Evolutionary conservation across 257 asterid genomes (phyloP).

Genomic region (Nicotiana tabacum): DNA sequence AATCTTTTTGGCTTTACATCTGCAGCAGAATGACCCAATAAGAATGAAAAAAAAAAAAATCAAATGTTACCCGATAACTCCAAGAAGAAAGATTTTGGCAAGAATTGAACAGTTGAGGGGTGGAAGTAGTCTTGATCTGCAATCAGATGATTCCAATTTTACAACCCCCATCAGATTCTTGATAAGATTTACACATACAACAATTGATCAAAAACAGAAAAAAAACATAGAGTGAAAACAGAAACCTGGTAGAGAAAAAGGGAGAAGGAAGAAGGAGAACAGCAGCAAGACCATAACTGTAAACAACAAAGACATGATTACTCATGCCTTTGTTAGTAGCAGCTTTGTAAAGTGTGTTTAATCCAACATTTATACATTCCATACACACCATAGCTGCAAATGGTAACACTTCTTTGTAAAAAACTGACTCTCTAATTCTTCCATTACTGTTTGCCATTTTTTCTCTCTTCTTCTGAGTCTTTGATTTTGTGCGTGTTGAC

Average conservation of each 20-base stretch:
- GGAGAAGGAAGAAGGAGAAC: constrained; percentile 57
- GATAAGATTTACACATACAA: not conserved
- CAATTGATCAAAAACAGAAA: not conserved
- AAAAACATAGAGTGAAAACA: not conserved
- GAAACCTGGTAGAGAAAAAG: constrained; percentile 51
- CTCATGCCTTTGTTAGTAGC: constrained; percentile 70
- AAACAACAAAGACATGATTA: constrained; percentile 69
- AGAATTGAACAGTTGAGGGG: constrained; percentile 41
- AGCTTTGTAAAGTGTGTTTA: constrained; percentile 74
- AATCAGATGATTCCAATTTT: not conserved
- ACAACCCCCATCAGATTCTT: not conserved
- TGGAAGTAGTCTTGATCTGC: constrained; percentile 63
- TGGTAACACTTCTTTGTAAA: constrained; percentile 49
- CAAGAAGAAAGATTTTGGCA: constrained; percentile 58
- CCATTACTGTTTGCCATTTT: constrained; percentile 2
- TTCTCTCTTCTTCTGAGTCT: not conserved
- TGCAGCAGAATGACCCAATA: too few relatives aligned
- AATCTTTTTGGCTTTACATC: too few relatives aligned
- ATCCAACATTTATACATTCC: constrained; percentile 73
- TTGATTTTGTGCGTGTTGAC: not conserved
- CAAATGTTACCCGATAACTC: constrained; percentile 58
- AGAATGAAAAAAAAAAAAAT: too few relatives aligned
- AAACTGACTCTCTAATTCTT: not conserved
- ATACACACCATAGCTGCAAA: constrained; percentile 53
- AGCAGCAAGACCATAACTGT: constrained; percentile 74